A percentile compares a stretch with the other conserved stretches of the same genome.
Evolutionary conservation across 163 green algal species (phyloP).

Genomic region (Scenedesmus sp.): DNA sequence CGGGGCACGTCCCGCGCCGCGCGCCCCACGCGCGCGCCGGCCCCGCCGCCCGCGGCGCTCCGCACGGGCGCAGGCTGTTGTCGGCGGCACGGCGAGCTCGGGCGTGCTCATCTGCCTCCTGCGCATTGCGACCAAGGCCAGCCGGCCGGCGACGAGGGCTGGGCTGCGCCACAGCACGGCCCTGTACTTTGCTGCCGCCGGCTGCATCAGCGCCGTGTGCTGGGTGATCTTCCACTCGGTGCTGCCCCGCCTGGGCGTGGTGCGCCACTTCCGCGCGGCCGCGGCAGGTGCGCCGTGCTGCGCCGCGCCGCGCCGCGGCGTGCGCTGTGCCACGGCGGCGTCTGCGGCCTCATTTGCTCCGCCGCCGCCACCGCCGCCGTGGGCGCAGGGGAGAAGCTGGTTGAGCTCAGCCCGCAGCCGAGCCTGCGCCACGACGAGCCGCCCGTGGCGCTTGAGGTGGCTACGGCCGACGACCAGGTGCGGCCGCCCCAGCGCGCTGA

Average conservation of each 20-base stretch:
- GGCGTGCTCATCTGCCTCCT: slow-evolving; percentile 77
- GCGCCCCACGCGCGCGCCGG: no score
- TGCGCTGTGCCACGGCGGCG: background rate
- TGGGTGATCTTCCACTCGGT: slow-evolving; percentile 53
- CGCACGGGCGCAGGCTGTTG: slow-evolving; percentile 61
- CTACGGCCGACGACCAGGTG: no score
- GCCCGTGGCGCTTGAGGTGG: no score
- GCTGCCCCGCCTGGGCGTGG: slow-evolving; percentile 56
- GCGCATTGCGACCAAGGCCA: slow-evolving; percentile 74
- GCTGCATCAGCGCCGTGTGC: slow-evolving; percentile 51
- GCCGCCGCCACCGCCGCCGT: no score
- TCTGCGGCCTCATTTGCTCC: background rate
- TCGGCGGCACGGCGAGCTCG: slow-evolving; percentile 70
- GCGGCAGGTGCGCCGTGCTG: background rate
- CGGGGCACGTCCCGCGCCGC: no score
- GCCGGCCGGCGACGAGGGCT: slow-evolving; percentile 48
- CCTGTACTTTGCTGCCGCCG: slow-evolving; percentile 72
- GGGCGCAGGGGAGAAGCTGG: no score
- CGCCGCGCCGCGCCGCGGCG: background rate
- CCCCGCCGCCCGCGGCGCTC: no score
- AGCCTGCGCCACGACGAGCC: slow-evolving; percentile 22
- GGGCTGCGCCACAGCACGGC: slow-evolving; percentile 61
- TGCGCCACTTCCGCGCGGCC: slow-evolving; percentile 13
- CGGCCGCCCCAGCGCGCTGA: no score
- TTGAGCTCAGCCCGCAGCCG: slow-evolving; percentile 28